Conservation (phyloP, 2,329 filamentous ascomycete species). For the Dactylonectria estremocensis region DNA sequence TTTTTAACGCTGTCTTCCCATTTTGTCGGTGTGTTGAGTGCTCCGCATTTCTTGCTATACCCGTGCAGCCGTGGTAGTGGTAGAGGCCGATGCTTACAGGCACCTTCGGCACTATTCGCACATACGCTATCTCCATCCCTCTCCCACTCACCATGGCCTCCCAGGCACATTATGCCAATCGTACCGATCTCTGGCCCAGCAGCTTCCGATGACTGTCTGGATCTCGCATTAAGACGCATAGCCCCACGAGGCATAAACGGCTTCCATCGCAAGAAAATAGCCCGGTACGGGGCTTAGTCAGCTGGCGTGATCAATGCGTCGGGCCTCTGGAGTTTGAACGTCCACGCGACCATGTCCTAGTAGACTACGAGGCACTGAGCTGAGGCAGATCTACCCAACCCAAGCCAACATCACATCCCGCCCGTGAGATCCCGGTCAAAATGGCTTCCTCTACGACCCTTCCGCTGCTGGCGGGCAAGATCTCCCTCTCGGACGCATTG, state of each 20-base stretch:
- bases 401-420: neutral
- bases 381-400: neutral
- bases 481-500: slow-evolving; percentile 25
- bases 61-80: neutral
- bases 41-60: neutral
- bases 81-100: neutral
- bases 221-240: neutral
- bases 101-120: neutral
- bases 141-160: neutral
- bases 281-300: neutral
- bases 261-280: neutral
- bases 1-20: neutral
- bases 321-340: neutral
- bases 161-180: neutral
- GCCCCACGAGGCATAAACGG: neutral
- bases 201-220: neutral
- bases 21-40: neutral
- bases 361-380: no score
- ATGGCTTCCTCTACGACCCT: slow-evolving; percentile 10
- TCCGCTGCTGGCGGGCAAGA: slow-evolving; percentile 27
- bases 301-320: neutral
- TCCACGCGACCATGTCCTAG: neutral
- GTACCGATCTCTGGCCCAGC: neutral
- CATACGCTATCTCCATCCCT: neutral
- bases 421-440: neutral